A percentile compares a stretch with the other conserved stretches of the same genome.
phyloP scores from a whole-genome alignment of 2,329 filamentous ascomycete species.

The Talaromyces rugulosus region DNA sequence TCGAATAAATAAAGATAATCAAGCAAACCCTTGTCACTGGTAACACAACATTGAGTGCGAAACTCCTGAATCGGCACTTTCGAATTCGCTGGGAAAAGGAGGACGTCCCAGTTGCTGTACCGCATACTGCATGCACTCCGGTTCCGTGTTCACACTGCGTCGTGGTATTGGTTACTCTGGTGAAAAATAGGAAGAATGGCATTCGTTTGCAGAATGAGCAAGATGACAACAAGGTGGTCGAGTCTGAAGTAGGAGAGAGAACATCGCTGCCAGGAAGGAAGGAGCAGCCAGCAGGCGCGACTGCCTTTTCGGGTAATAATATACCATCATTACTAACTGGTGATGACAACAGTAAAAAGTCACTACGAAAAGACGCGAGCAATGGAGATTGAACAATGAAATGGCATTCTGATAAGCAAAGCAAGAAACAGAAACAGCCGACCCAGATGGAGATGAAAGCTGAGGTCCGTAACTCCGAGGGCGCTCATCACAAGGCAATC shows the following conservation, averaged over 20 bases:
- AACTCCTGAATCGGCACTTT: conserved; percentile 77
- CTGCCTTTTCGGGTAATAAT: not conserved
- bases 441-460: conserved; percentile 8
- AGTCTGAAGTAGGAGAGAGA: not conserved
- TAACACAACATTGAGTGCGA: conserved; percentile 69
- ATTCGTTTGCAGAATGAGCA: not conserved
- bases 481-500: conserved; percentile 4
- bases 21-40: conserved; percentile 44
- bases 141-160: not conserved
- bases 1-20: conserved; percentile 16
- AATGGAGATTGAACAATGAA: not conserved
- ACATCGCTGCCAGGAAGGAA: not conserved
- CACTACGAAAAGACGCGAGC: not conserved
- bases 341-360: not conserved
- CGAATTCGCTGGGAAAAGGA: conserved; percentile 68
- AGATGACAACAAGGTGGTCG: not conserved
- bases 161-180: not conserved
- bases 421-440: conserved; percentile 6
- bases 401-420: not conserved
- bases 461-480: conserved; percentile 18
- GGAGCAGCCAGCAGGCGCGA: not conserved
- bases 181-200: not conserved
- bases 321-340: not conserved
- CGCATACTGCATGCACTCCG: conserved; percentile 59
- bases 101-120: conserved; percentile 80